A percentile compares a stretch with the other conserved stretches of the same genome.
Conservation (phyloP, 2,329 filamentous ascomycete species). For the Blastomyces silverae region DNA sequence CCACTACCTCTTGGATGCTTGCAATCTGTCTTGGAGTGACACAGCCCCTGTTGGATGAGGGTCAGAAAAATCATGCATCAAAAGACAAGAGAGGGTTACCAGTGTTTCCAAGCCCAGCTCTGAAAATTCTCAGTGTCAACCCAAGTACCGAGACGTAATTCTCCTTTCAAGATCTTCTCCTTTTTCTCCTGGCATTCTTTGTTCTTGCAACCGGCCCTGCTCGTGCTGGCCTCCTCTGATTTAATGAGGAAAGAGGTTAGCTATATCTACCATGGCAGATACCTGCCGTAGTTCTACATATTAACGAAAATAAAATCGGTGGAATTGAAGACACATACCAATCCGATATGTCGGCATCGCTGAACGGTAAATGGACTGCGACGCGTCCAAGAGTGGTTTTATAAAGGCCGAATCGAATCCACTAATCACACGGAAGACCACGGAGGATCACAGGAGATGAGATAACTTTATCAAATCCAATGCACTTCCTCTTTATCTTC, state of each 20-base stretch:
- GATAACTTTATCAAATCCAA: neutral
- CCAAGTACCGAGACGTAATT: slow-evolving; percentile 69
- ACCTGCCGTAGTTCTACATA: neutral
- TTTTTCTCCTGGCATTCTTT: slow-evolving; percentile 62
- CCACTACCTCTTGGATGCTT: slow-evolving; percentile 53
- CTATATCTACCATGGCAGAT: neutral
- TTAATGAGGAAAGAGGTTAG: slow-evolving; percentile 8
- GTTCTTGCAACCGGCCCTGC: slow-evolving; percentile 68
- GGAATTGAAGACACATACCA: slow-evolving; percentile 16
- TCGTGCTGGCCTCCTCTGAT: slow-evolving; percentile 62
- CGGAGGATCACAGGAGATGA: too few relatives aligned
- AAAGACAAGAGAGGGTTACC: slow-evolving; percentile 48
- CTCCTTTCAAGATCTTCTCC: slow-evolving; percentile 70
- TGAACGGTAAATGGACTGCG: neutral
- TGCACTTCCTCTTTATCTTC: neutral
- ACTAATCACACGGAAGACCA: neutral
- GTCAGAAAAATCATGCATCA: slow-evolving; percentile 12
- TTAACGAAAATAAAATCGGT: neutral
- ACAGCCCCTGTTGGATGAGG: slow-evolving; percentile 62
- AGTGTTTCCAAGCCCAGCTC: slow-evolving; percentile 75
- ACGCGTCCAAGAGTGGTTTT: neutral
- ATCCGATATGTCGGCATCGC: slow-evolving; percentile 22
- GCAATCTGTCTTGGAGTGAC: slow-evolving; percentile 67
- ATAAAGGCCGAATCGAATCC: neutral
- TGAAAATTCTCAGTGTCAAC: slow-evolving; percentile 56